phyloP scores from a whole-genome alignment of 2,329 filamentous ascomycete species.

The Gaeumannomyces sp. region DNA sequence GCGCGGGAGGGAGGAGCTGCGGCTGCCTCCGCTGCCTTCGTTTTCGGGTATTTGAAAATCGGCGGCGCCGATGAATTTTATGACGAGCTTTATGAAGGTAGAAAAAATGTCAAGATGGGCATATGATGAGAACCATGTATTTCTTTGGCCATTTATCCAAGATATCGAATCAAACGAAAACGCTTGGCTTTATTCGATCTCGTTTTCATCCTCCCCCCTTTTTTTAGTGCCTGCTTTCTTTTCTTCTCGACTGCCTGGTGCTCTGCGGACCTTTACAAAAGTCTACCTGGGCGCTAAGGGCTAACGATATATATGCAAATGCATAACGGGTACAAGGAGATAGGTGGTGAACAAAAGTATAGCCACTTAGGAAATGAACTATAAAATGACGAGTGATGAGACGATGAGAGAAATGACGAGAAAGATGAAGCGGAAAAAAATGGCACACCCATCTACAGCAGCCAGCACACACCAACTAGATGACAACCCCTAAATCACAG shows the following conservation, averaged over 20 bases:
- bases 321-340: too few relatives aligned
- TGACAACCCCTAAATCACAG: too few relatives aligned
- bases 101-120: not conserved
- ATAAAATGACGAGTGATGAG: not conserved
- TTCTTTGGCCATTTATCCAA: too few relatives aligned
- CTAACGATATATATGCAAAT: too few relatives aligned
- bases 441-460: not conserved
- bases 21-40: constrained; percentile 21
- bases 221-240: too few relatives aligned
- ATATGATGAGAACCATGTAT: not conserved
- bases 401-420: not conserved
- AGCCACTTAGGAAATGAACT: not conserved
- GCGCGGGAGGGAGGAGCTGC: constrained; percentile 28
- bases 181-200: too few relatives aligned
- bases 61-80: not conserved
- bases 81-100: not conserved
- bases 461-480: not conserved
- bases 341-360: not conserved
- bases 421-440: not conserved
- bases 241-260: too few relatives aligned
- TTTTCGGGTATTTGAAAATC: not conserved
- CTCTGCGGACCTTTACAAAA: too few relatives aligned
- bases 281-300: too few relatives aligned
- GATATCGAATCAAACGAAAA: too few relatives aligned
- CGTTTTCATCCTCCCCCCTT: too few relatives aligned